phyloP scores from a whole-genome alignment of 2,329 filamentous ascomycete genomes.

The Pseudodiploospora longispora region DNA sequence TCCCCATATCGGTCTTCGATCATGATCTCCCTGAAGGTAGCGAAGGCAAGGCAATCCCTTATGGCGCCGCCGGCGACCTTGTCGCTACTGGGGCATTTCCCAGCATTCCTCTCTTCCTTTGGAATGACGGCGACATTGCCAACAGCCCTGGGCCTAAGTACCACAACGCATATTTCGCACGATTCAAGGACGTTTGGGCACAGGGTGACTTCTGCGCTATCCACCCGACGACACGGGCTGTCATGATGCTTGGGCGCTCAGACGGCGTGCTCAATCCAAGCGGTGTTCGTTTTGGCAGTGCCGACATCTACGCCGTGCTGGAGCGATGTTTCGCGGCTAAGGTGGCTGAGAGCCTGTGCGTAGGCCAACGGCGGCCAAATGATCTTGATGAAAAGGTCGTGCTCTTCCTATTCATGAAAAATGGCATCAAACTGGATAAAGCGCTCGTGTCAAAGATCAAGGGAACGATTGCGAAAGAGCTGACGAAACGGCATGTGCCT shows the following conservation, averaged over 20 bases:
- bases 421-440: constrained; percentile 46
- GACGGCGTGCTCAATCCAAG: constrained; percentile 76
- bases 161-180: constrained; percentile 51
- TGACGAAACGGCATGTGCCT: constrained; percentile 69
- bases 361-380: constrained; percentile 61
- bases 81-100: constrained; percentile 65
- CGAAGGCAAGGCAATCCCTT: constrained; percentile 34
- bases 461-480: constrained; percentile 54
- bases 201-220: constrained; percentile 73
- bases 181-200: constrained; percentile 65
- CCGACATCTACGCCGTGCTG: constrained; percentile 71
- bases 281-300: constrained; percentile 70
- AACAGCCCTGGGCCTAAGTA: constrained; percentile 48
- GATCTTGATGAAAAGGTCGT: constrained; percentile 48
- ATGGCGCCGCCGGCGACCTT: constrained; percentile 65
- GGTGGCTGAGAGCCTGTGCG: constrained; percentile 67
- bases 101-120: constrained; percentile 63
- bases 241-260: constrained; percentile 61
- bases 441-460: constrained; percentile 52
- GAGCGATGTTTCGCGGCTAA: constrained; percentile 55
- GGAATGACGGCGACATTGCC: constrained; percentile 39
- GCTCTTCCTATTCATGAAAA: constrained; percentile 48
- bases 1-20: constrained; percentile 53
- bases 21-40: constrained; percentile 43
- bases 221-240: constrained; percentile 57